Evolutionary conservation across 768 basidiomycete species (phyloP).

Genomic region (Sporobolomyces roseus): DNA sequence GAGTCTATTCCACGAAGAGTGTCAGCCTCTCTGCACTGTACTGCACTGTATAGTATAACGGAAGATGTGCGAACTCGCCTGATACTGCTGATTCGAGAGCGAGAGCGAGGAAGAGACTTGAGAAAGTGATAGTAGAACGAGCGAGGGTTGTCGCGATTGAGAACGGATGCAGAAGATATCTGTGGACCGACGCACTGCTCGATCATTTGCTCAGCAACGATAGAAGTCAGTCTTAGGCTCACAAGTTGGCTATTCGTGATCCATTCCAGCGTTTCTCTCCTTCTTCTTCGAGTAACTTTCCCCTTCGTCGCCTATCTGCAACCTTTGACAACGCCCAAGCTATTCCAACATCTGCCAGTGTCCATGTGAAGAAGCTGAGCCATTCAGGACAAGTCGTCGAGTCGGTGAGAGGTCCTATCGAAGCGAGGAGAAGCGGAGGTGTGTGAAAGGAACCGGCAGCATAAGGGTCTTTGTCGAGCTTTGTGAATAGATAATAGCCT

Average conservation of each 20-base stretch:
- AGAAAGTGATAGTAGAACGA: conserved; percentile 73
- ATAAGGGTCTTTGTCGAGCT: conserved; percentile 22
- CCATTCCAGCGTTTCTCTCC: conserved; percentile 51
- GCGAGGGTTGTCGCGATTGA: conserved; percentile 72
- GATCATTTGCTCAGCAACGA: too few relatives aligned
- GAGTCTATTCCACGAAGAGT: conserved; percentile 54
- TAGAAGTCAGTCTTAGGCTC: too few relatives aligned
- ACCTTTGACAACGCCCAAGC: conserved; percentile 62
- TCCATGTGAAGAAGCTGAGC: conserved; percentile 63
- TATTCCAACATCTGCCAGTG: conserved; percentile 61
- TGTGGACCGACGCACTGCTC: conserved; percentile 48
- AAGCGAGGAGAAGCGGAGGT: conserved; percentile 70
- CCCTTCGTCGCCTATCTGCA: conserved; percentile 62
- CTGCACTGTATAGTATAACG: too few relatives aligned
- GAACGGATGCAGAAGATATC: conserved; percentile 88
- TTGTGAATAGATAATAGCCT: conserved; percentile 70
- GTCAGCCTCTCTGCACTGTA: conserved; percentile 2
- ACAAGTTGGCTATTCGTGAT: conserved; percentile 68
- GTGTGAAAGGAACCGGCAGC: conserved; percentile 7
- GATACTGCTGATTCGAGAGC: conserved; percentile 6
- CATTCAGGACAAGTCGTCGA: conserved; percentile 44
- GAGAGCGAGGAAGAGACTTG: conserved; percentile 67
- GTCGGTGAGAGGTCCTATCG: conserved; percentile 64
- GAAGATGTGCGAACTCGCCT: not conserved
- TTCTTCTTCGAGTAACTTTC: conserved; percentile 47